Conservation (phyloP, 257 asterid species). For the Solanum peruvianum region DNA sequence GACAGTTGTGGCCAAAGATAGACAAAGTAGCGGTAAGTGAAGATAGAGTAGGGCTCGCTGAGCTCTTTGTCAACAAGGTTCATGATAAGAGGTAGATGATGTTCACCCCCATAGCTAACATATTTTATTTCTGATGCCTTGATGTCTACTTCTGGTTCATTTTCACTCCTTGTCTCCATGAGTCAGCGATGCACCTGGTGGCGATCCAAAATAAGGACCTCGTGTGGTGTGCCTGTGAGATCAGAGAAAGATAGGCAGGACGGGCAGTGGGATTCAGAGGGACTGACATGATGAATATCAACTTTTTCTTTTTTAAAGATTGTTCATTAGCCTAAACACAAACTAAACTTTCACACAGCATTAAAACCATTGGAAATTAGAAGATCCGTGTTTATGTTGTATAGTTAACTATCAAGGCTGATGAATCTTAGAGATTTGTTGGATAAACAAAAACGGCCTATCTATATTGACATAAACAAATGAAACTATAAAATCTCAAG, state of each 20-base stretch:
- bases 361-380: not conserved
- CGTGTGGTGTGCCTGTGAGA: not conserved
- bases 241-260: not conserved
- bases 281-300: not conserved
- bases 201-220: not conserved
- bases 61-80: slow-evolving; percentile 91
- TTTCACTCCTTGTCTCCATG: slow-evolving; percentile 6
- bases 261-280: not conserved
- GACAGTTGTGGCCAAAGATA: slow-evolving; percentile 93
- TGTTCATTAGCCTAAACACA: not conserved
- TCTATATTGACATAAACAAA: not conserved
- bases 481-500: not conserved
- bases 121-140: slow-evolving; percentile 48
- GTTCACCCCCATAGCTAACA: slow-evolving; percentile 87
- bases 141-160: slow-evolving; percentile 19
- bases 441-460: not conserved
- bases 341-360: not conserved
- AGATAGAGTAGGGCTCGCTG: slow-evolving; percentile 94
- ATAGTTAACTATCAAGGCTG: not conserved
- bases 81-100: slow-evolving; percentile 93
- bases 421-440: not conserved
- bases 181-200: not conserved
- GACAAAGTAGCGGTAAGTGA: slow-evolving; percentile 96
- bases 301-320: not conserved
- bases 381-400: not conserved